Evolutionary conservation across 257 asterid species (phyloP).

Genomic region (Linaria vulgaris): DNA sequence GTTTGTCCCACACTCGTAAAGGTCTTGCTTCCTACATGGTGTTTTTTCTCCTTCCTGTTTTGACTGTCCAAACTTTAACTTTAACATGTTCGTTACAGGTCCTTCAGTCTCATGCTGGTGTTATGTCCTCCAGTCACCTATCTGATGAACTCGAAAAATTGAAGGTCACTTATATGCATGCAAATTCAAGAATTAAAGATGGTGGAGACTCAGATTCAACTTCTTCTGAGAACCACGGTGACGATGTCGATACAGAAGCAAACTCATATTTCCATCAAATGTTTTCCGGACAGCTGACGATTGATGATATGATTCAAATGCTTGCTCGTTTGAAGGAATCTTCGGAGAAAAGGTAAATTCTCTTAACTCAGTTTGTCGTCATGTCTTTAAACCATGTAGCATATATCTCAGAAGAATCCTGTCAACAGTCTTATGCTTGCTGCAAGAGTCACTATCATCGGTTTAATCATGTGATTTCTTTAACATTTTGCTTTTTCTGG

Average conservation of each 20-base stretch:
- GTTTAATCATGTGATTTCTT: no score
- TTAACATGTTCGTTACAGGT: slow-evolving; percentile 44
- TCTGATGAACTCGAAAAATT: slow-evolving; percentile 73
- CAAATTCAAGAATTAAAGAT: slow-evolving; percentile 51
- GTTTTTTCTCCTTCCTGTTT: slow-evolving; percentile 17
- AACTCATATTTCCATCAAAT: slow-evolving; percentile 83
- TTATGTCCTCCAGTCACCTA: slow-evolving; percentile 54
- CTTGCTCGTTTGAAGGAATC: slow-evolving; percentile 87
- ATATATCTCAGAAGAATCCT: no score
- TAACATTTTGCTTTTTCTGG: no score
- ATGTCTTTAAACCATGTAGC: no score
- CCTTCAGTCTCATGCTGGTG: slow-evolving; percentile 71
- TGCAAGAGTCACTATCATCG: no score
- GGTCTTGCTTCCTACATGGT: slow-evolving; percentile 41
- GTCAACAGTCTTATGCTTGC: no score
- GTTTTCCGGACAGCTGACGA: slow-evolving; percentile 75
- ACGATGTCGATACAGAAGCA: slow-evolving; percentile 78
- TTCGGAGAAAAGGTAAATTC: slow-evolving; percentile 60
- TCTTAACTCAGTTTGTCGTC: not conserved
- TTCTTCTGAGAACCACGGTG: slow-evolving; percentile 60
- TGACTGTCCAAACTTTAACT: slow-evolving; percentile 13
- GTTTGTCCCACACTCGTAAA: slow-evolving; percentile 67
- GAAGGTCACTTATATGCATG: slow-evolving; percentile 53
- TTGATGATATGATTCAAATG: slow-evolving; percentile 79
- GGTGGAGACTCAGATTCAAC: slow-evolving; percentile 52